These are phyloP conservation scores for Caryopteris hybrid DNA, from an alignment of 305 asterid species.

Conservation along the genomic window DNA sequence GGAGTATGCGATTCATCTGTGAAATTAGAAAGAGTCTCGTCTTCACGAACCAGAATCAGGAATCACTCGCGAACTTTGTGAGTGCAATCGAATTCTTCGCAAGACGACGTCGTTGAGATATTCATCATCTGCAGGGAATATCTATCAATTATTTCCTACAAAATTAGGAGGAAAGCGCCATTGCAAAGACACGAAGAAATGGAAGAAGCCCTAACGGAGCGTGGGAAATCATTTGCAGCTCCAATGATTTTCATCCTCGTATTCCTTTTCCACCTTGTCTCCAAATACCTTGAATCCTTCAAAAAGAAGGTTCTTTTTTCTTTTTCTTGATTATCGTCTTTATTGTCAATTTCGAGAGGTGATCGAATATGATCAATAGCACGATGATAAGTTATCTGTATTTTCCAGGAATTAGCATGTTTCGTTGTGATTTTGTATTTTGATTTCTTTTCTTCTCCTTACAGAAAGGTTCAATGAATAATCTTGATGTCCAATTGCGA, in stretches of 20 bases:
- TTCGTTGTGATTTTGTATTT: background rate
- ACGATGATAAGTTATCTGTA: background rate
- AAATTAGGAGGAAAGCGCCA: background rate
- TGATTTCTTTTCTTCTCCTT: background rate
- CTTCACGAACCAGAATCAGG: too few relatives aligned
- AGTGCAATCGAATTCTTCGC: too few relatives aligned
- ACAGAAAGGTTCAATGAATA: conserved; percentile 50
- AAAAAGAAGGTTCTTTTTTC: conserved; percentile 44
- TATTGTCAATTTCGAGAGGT: background rate
- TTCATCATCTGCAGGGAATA: too few relatives aligned
- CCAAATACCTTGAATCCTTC: conserved; percentile 54
- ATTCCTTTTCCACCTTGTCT: conserved; percentile 46
- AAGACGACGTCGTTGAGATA: too few relatives aligned
- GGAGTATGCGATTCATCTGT: too few relatives aligned
- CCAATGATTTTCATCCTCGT: conserved; percentile 63
- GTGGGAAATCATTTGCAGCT: conserved; percentile 65
- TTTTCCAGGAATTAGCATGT: background rate
- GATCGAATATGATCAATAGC: background rate
- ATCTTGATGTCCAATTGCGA: conserved; percentile 44
- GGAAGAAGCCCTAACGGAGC: conserved; percentile 51
- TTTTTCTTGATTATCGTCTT: background rate
- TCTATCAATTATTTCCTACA: conserved; percentile 1
- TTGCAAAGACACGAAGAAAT: conserved; percentile 19
- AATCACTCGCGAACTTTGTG: too few relatives aligned
- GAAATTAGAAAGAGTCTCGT: too few relatives aligned